Conservation (phyloP, 2,329 filamentous ascomycete species). For the Stylonectria norvegica region DNA sequence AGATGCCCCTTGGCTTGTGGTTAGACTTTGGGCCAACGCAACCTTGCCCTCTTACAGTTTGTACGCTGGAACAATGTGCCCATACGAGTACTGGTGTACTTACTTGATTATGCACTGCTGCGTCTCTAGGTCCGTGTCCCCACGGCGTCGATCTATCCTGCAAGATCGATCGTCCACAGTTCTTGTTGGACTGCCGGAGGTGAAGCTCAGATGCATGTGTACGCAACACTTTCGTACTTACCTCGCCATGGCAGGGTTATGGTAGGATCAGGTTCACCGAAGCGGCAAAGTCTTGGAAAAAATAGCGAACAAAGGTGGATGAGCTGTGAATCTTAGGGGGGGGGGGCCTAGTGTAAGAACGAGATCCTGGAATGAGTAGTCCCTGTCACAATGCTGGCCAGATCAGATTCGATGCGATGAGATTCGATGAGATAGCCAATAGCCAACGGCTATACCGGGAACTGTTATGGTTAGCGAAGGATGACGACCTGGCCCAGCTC, state of each 20-base stretch:
- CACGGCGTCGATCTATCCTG: neutral
- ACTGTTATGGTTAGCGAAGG: constrained; percentile 7
- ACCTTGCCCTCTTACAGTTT: neutral
- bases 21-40: neutral
- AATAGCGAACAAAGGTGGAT: neutral
- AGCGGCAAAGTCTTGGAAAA: neutral
- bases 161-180: neutral
- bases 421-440: constrained; percentile 20
- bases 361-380: constrained; percentile 14
- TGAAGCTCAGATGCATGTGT: too few relatives aligned
- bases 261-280: too few relatives aligned
- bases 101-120: neutral
- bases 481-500: neutral
- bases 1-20: constrained; percentile 10
- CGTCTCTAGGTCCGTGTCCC: neutral
- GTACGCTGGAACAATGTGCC: neutral
- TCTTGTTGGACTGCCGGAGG: too few relatives aligned
- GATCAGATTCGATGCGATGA: constrained; percentile 25
- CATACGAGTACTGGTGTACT: neutral
- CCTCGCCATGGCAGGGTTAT: neutral
- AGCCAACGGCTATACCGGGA: constrained; percentile 3
- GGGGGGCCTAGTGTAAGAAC: constrained; percentile 12
- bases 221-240: neutral
- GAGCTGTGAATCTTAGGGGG: constrained; percentile 15
- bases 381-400: constrained; percentile 18